phyloP scores from a whole-genome alignment of 2,329 filamentous ascomycete species.

The Microdochium trichocladiopsis region DNA sequence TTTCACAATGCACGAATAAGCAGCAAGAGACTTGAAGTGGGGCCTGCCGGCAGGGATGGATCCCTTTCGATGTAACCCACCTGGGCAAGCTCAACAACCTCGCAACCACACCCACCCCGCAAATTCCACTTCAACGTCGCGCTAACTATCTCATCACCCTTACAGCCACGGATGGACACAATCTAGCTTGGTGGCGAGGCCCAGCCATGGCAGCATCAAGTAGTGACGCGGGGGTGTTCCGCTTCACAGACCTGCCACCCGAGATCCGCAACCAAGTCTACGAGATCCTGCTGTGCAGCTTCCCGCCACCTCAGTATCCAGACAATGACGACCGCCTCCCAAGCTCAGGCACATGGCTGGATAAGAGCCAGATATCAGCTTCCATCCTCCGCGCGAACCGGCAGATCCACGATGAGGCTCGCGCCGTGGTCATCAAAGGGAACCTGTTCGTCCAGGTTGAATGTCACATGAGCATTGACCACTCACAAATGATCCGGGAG shows the following conservation, averaged over 20 bases:
- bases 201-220: background rate
- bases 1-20: too few relatives aligned
- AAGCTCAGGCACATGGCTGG: background rate
- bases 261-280: background rate
- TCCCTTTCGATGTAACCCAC: too few relatives aligned
- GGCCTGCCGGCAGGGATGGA: too few relatives aligned
- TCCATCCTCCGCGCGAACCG: background rate
- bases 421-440: background rate
- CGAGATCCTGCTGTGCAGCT: background rate
- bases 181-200: too few relatives aligned
- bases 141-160: too few relatives aligned
- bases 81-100: too few relatives aligned
- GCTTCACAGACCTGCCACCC: background rate
- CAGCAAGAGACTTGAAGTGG: too few relatives aligned
- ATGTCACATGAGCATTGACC: background rate
- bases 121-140: too few relatives aligned
- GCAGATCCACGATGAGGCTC: background rate
- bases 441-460: background rate
- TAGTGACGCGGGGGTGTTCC: background rate
- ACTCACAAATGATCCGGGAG: background rate
- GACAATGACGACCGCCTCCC: background rate
- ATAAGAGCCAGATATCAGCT: background rate
- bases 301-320: too few relatives aligned
- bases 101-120: too few relatives aligned
- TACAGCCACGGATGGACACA: too few relatives aligned